phyloP scores from a whole-genome alignment of 805 yeast genomes.

The Candida odintsovae region DNA sequence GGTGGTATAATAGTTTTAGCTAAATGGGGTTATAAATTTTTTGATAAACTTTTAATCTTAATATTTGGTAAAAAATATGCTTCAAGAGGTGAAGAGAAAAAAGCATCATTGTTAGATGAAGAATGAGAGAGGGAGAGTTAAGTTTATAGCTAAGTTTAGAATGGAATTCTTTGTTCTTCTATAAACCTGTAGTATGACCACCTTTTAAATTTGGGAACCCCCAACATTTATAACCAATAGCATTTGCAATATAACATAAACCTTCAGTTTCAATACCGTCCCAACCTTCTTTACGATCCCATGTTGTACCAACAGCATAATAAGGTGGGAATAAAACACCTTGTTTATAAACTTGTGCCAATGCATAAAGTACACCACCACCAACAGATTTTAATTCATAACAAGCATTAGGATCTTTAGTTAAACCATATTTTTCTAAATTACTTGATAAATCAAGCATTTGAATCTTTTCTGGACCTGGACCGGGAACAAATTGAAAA shows the following conservation, averaged over 20 bases:
- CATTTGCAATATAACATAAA: slow-evolving; percentile 40
- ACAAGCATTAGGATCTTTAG: not conserved
- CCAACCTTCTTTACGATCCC: slow-evolving; percentile 44
- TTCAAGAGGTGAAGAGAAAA: slow-evolving; percentile 21
- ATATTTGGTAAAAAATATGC: slow-evolving; percentile 52
- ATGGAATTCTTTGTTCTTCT: too few species aligned
- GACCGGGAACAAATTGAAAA: slow-evolving; percentile 12
- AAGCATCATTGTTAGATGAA: slow-evolving; percentile 14
- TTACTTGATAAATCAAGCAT: slow-evolving; percentile 8
- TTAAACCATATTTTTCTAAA: slow-evolving; percentile 10
- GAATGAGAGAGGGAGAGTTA: too few species aligned
- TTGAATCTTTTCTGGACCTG: slow-evolving; percentile 9
- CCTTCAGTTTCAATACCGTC: slow-evolving; percentile 55
- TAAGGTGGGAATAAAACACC: slow-evolving; percentile 43
- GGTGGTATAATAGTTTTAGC: slow-evolving; percentile 77
- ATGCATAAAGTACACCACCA: slow-evolving; percentile 43
- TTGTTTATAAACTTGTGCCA: slow-evolving; percentile 37
- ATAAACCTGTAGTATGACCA: slow-evolving; percentile 6
- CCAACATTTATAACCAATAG: slow-evolving; percentile 41
- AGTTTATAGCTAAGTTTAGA: too few species aligned
- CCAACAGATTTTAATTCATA: slow-evolving; percentile 40
- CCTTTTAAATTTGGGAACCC: slow-evolving; percentile 39
- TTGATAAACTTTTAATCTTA: slow-evolving; percentile 48
- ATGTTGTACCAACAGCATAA: slow-evolving; percentile 38
- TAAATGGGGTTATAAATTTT: slow-evolving; percentile 54